phyloP scores from a whole-genome alignment of 257 asterid species.

The Echites panduratus region DNA sequence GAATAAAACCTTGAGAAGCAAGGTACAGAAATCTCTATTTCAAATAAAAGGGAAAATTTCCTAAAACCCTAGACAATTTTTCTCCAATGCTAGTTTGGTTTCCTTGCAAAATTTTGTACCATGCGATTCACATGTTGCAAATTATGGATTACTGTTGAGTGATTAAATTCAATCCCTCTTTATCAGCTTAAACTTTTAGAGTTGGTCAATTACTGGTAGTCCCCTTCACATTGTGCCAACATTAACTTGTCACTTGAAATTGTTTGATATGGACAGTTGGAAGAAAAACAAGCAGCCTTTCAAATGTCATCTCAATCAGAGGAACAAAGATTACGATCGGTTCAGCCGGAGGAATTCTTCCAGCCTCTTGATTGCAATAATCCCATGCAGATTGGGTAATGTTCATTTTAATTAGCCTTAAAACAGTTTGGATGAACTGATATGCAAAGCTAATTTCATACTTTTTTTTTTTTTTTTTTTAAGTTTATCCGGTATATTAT shows the following conservation, averaged over 20 bases:
- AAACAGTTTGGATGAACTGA: background rate
- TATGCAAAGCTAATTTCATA: too few relatives aligned
- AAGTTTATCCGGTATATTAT: too few relatives aligned
- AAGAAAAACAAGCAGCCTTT: conserved; percentile 20
- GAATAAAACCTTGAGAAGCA: conserved; percentile 26
- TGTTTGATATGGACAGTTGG: conserved; percentile 19
- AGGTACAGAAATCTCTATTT: conserved; percentile 19
- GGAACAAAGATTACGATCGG: conserved; percentile 14
- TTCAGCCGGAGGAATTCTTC: conserved; percentile 18
- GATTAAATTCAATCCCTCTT: too few relatives aligned
- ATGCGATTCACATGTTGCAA: too few relatives aligned
- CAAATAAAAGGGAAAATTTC: background rate
- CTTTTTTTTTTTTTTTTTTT: too few relatives aligned
- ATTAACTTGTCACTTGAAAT: background rate
- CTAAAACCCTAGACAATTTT: background rate
- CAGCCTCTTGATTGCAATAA: conserved; percentile 22
- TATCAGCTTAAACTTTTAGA: too few relatives aligned
- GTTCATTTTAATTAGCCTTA: background rate
- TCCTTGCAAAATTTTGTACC: too few relatives aligned
- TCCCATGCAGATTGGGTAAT: conserved; percentile 22
- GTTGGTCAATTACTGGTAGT: too few relatives aligned
- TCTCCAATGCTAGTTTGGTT: background rate
- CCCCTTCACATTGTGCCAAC: too few relatives aligned
- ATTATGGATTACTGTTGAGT: too few relatives aligned
- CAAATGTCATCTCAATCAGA: conserved; percentile 22